Evolutionary conservation across 192 early-diverging fungal species (phyloP).

Genomic region (Entomortierella lignicola): DNA sequence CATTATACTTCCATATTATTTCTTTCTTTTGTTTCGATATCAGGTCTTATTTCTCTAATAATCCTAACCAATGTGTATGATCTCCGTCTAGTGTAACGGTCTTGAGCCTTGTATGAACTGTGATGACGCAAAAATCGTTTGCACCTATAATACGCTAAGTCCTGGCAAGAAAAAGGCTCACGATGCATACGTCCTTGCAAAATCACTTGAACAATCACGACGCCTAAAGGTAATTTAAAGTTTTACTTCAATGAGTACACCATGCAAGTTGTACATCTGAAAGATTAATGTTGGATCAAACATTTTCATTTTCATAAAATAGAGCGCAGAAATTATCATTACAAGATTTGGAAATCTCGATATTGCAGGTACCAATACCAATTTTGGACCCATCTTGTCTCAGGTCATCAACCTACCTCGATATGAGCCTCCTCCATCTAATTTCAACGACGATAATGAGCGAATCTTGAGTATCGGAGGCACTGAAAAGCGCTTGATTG

Average conservation of each 20-base stretch:
- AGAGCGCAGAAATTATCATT: constrained; percentile 43
- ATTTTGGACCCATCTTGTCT: constrained; percentile 47
- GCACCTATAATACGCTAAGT: constrained; percentile 39
- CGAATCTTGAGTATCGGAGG: constrained; percentile 8
- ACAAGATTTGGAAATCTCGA: constrained; percentile 30
- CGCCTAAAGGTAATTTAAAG: constrained; percentile 27
- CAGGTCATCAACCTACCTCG: constrained; percentile 53
- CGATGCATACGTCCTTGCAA: constrained; percentile 30
- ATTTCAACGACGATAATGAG: constrained; percentile 35
- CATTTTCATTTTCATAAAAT: neutral
- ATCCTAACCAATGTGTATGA: neutral
- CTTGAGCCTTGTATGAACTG: constrained; percentile 43
- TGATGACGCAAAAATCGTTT: constrained; percentile 11
- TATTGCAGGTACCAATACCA: constrained; percentile 46
- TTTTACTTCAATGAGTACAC: too few relatives aligned
- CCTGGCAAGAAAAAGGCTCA: constrained; percentile 23
- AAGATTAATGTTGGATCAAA: neutral
- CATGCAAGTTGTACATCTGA: neutral
- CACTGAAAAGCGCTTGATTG: constrained; percentile 32
- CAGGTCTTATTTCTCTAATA: neutral
- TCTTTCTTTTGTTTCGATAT: too few relatives aligned
- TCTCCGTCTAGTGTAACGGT: constrained; percentile 31
- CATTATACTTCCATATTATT: too few relatives aligned
- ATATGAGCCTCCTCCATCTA: constrained; percentile 29
- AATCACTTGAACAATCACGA: constrained; percentile 24